These are phyloP conservation scores for Phyllosticta ampelicida DNA, from an alignment of 2,329 filamentous ascomycete species.

Conservation along the genomic window DNA sequence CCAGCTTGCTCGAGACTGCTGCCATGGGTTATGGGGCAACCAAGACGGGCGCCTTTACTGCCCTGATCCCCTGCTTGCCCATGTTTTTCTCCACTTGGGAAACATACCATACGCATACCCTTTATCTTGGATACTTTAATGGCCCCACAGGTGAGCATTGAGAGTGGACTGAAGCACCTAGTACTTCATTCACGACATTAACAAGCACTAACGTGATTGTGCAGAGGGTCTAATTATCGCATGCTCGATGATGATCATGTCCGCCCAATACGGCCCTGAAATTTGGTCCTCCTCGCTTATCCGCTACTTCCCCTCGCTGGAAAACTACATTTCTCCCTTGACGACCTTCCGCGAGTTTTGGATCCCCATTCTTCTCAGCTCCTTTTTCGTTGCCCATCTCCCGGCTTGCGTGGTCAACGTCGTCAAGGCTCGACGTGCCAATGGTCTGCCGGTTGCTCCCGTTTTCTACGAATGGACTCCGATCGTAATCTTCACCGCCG, in stretches of 20 bases:
- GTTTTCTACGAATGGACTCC: slow-evolving; percentile 92
- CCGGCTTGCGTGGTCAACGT: slow-evolving; percentile 89
- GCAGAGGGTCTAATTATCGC: slow-evolving; percentile 80
- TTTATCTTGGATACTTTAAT: slow-evolving; percentile 94
- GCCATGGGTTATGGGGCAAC: slow-evolving; percentile 86
- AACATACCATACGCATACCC: slow-evolving; percentile 94
- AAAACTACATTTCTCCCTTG: slow-evolving; percentile 53
- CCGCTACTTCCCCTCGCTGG: slow-evolving; percentile 34
- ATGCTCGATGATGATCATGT: slow-evolving; percentile 72
- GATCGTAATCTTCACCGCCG: slow-evolving; percentile 68
- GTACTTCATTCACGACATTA: not conserved
- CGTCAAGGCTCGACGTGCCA: slow-evolving; percentile 58
- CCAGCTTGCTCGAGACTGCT: slow-evolving; percentile 78
- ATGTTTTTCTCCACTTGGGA: slow-evolving; percentile 99
- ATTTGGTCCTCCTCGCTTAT: slow-evolving; percentile 75
- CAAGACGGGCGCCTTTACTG: slow-evolving; percentile 79
- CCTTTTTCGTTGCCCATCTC: slow-evolving; percentile 52
- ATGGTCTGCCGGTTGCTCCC: slow-evolving; percentile 64
- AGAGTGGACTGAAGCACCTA: not conserved
- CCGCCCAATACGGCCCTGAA: slow-evolving; percentile 75
- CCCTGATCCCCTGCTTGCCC: slow-evolving; percentile 78
- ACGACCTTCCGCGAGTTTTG: slow-evolving; percentile 79
- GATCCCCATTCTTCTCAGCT: slow-evolving; percentile 48
- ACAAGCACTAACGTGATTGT: not conserved
- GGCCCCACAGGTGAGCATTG: slow-evolving; percentile 57